Percentiles rank a stretch among this genome's conserved stretches.
These are phyloP conservation scores for Leccinum glutinopallens DNA, from an alignment of 1,284 basidiomycete species.

Conservation along the genomic window DNA sequence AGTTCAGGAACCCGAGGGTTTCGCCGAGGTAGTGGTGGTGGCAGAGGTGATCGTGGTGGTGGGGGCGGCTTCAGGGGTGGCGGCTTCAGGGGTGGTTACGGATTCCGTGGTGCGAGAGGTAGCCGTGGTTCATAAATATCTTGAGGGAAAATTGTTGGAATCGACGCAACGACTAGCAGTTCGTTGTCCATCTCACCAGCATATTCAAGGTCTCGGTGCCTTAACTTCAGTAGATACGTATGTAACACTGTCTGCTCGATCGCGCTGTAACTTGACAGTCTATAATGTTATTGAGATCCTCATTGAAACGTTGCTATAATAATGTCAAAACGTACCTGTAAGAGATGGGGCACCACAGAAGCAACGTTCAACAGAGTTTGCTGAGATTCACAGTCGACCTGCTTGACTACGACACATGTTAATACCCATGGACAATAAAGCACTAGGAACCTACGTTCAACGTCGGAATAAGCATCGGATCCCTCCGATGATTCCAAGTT, in stretches of 20 bases:
- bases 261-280: conserved; percentile 48
- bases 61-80: conserved; percentile 47
- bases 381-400: conserved; percentile 17
- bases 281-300: conserved; percentile 24
- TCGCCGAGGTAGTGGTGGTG: conserved; percentile 42
- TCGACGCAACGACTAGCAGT: not conserved
- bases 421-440: conserved; percentile 3
- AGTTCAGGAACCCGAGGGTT: conserved; percentile 51
- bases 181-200: not conserved
- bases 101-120: conserved; percentile 46
- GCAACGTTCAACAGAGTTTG: conserved; percentile 23
- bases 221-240: conserved; percentile 49
- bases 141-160: not conserved
- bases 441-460: conserved; percentile 16
- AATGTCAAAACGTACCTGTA: conserved; percentile 44
- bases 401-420: conserved; percentile 20
- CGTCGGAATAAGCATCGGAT: not conserved
- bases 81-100: conserved; percentile 44
- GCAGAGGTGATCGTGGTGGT: conserved; percentile 48
- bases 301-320: not conserved
- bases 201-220: conserved; percentile 44
- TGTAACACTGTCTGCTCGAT: conserved; percentile 45
- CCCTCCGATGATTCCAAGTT: conserved; percentile 14
- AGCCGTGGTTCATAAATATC: conserved; percentile 47
- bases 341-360: conserved; percentile 49